phyloP scores from a whole-genome alignment of 2,329 filamentous ascomycete species.

The Penicillium sp. region DNA sequence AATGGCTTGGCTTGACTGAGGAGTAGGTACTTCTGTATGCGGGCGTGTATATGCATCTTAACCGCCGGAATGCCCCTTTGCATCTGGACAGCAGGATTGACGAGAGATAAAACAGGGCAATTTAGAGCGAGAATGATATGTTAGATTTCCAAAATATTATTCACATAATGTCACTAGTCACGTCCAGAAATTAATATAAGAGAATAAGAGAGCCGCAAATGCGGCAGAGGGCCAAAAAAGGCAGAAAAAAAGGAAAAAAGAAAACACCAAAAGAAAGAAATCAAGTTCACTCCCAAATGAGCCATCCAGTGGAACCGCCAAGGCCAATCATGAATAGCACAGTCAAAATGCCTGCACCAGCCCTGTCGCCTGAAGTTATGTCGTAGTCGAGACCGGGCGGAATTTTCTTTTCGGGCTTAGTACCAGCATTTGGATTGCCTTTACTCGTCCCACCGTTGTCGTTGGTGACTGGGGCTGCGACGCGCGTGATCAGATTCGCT shows the following conservation, averaged over 20 bases:
- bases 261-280: background rate
- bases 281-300: conserved; percentile 31
- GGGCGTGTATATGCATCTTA: background rate
- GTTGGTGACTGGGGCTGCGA: conserved; percentile 32
- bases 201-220: background rate
- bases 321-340: conserved; percentile 35
- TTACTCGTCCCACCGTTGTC: conserved; percentile 34
- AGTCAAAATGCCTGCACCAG: conserved; percentile 46
- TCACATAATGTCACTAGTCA: conserved; percentile 9
- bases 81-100: background rate
- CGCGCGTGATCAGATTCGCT: conserved; percentile 31
- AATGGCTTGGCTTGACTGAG: background rate
- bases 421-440: conserved; percentile 32
- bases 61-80: background rate
- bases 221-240: background rate
- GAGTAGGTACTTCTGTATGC: background rate
- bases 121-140: background rate
- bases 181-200: background rate
- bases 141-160: conserved; percentile 11
- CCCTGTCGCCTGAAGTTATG: conserved; percentile 39
- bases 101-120: background rate
- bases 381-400: conserved; percentile 14
- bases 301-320: conserved; percentile 39
- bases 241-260: background rate
- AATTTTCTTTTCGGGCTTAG: conserved; percentile 11